phyloP scores from a whole-genome alignment of 352 stramenopile genomes.

The Thraustochytrium sp. region DNA sequence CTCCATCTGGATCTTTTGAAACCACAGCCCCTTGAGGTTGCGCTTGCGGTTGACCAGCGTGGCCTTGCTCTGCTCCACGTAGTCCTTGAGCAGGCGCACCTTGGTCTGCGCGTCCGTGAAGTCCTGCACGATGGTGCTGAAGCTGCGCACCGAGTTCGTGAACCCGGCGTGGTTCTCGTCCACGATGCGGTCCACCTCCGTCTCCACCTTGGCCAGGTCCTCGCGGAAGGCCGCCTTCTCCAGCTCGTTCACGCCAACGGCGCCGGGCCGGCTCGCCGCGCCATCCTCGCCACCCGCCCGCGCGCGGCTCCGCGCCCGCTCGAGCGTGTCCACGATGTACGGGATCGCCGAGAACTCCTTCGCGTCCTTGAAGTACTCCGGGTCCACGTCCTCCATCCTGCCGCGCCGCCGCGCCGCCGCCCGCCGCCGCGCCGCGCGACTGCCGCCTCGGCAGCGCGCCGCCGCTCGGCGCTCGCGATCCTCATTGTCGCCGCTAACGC shows the following conservation, averaged over 20 bases:
- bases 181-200: neutral
- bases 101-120: conserved; percentile 37
- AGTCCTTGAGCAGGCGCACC: conserved; percentile 19
- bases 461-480: too few relatives aligned
- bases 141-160: conserved; percentile 14
- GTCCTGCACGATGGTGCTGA: conserved; percentile 37
- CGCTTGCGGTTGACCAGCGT: conserved; percentile 16
- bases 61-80: conserved; percentile 12
- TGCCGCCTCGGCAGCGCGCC: too few relatives aligned
- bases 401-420: too few relatives aligned
- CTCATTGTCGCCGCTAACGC: too few relatives aligned
- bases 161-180: conserved; percentile 1
- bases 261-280: neutral
- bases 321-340: conserved; percentile 34
- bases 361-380: conserved; percentile 15
- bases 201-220: conserved; percentile 21
- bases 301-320: neutral
- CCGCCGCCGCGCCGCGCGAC: too few relatives aligned
- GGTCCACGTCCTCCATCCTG: neutral
- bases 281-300: neutral
- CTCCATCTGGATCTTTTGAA: conserved; percentile 33
- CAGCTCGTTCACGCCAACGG: neutral
- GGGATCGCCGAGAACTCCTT: conserved; percentile 24
- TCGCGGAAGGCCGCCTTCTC: neutral
- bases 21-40: conserved; percentile 34